Evolutionary conservation across 352 stramenopile genomes (phyloP).

Genomic region (Phytophthora cajani): DNA sequence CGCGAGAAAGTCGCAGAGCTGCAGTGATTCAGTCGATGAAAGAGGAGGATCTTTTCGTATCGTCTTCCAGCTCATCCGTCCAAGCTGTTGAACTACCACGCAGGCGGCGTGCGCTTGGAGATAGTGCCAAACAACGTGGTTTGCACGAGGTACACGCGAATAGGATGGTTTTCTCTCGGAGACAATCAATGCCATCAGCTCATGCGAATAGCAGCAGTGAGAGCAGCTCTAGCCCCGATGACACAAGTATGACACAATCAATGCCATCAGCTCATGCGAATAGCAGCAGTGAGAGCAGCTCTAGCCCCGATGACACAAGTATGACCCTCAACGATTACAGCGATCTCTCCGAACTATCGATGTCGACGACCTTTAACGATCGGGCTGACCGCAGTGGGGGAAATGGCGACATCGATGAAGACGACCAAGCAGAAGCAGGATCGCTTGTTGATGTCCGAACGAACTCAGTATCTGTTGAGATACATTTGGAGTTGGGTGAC

Average conservation of each 20-base stretch:
- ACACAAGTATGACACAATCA: conserved; percentile 19
- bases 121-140: conserved; percentile 16
- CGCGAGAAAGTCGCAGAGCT: conserved; percentile 23
- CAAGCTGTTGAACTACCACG: conserved; percentile 4
- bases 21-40: conserved; percentile 25
- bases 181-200: conserved; percentile 8
- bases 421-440: conserved; percentile 11
- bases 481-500: conserved; percentile 54
- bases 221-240: conserved; percentile 31
- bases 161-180: conserved; percentile 15
- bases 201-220: conserved; percentile 25
- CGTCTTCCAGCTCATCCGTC: conserved; percentile 27
- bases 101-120: conserved; percentile 9
- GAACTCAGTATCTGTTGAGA: conserved; percentile 44
- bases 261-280: conserved; percentile 3
- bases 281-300: conserved; percentile 38
- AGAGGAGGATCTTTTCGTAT: conserved; percentile 15
- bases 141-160: conserved; percentile 3
- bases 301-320: conserved; percentile 23
- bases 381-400: conserved; percentile 1
- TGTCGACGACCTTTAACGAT: conserved; percentile 11
- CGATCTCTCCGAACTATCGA: conserved; percentile 34
- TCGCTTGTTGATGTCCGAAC: conserved; percentile 12
- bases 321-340: conserved; percentile 27
- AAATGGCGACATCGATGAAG: conserved; percentile 4